Evolutionary conservation across 768 basidiomycete species (phyloP), one percentile per base, ranked within the genome.

Genomic region (Tricholoma matsutake): DNA sequence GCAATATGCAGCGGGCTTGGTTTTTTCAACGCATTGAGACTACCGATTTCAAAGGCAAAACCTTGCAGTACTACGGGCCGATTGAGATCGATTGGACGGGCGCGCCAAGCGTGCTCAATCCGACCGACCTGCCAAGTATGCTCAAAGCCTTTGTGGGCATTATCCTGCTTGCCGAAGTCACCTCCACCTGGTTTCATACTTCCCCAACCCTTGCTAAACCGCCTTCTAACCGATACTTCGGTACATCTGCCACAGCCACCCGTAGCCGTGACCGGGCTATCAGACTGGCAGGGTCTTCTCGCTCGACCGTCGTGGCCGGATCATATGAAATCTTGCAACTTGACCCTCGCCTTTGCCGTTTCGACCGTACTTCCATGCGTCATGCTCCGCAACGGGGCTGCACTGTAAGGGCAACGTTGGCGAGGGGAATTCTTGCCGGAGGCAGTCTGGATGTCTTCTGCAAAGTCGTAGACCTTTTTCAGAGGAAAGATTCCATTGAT

Each of bases 1-100:
- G 31, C 59, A 63, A 65, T 55, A 56, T 54, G 64, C 32, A 54
- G 32, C 45, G 32, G 41, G 57, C 64, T 39, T 65, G 61, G 61
- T 65, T 54, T 62, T 57, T 65, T 28, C 64, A 54, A 41, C 61
- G 64, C 54, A 47, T 57, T 31, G 58, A 63, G n/a, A n/a, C n/a
- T n/a, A n/a, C n/a, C n/a, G n/a, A n/a, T n/a, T n/a, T n/a, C n/a
- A n/a, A n/a, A n/a, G n/a, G 34, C 34, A 22, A 22, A 22, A 45
- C 43, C 14, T 45, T 45, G 43, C 43, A 45, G 20, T 45, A 45
- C 14, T 22, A 45, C 14, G 43, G 43, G 20, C 43, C 20, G 43
- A 45, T 45, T 9, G 10, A 45, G 4, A 45, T 45, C 43, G 14
- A 45, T 16, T n/a, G n/a, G n/a, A n/a, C n/a, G n/a, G n/a, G n/a